Conservation (phyloP, 495 filamentous ascomycete species). For the Sordaria brevicollis region DNA sequence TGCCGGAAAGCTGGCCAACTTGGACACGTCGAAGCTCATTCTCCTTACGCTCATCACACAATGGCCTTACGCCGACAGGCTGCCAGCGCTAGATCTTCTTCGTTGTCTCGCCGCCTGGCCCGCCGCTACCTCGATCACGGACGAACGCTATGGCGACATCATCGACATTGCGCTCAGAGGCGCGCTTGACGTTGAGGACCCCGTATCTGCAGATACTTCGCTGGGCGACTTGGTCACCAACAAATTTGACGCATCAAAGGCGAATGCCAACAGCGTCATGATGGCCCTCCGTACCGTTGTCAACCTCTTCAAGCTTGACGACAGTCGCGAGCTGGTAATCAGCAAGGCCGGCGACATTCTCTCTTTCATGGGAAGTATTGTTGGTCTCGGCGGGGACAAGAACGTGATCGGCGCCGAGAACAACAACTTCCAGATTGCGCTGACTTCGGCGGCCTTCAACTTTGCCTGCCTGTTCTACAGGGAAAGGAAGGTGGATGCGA, state of each 20-base stretch:
- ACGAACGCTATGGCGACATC: slow-evolving; percentile 34
- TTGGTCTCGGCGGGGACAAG: slow-evolving; percentile 38
- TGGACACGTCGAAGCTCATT: slow-evolving; percentile 46
- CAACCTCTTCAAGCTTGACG: slow-evolving; percentile 74
- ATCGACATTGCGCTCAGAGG: slow-evolving; percentile 31
- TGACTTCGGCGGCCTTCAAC: slow-evolving; percentile 79
- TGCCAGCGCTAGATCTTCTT: slow-evolving; percentile 79
- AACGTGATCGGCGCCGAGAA: slow-evolving; percentile 49
- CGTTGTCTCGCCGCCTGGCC: slow-evolving; percentile 66
- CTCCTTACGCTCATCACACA: slow-evolving; percentile 55
- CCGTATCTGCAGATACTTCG: slow-evolving; percentile 26
- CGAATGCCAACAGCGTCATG: slow-evolving; percentile 68
- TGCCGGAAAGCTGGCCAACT: slow-evolving; percentile 25
- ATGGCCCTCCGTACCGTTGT: slow-evolving; percentile 68
- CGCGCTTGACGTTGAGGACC: slow-evolving; percentile 33
- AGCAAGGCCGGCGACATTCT: slow-evolving; percentile 47
- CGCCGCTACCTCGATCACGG: slow-evolving; percentile 42
- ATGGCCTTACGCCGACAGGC: slow-evolving; percentile 69
- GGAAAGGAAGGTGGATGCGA: slow-evolving; percentile 4
- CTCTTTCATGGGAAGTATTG: slow-evolving; percentile 26
- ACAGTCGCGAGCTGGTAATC: slow-evolving; percentile 55
- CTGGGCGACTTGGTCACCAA: slow-evolving; percentile 6
- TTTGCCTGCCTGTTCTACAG: slow-evolving; percentile 53
- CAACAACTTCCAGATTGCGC: slow-evolving; percentile 69
- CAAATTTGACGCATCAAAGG: not conserved